Percentiles rank a stretch among this genome's conserved stretches.
Evolutionary conservation across 2,329 filamentous ascomycete species (phyloP).

Genomic region (Chrysoporthe deuterocubensis): DNA sequence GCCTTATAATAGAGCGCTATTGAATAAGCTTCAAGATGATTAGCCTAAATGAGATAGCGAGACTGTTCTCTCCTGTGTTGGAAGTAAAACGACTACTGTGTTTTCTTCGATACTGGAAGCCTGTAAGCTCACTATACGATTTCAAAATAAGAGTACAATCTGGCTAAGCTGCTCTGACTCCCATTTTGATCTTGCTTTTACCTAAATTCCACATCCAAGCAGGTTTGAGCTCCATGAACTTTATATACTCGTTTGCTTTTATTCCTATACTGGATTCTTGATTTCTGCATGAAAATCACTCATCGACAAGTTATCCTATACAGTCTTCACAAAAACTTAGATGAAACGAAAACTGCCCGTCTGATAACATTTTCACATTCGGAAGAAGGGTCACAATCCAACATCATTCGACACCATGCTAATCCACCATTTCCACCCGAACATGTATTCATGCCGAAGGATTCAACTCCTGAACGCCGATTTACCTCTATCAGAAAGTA

Average conservation of each 20-base stretch:
- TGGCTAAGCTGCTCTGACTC: neutral
- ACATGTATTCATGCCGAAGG: neutral
- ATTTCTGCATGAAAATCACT: neutral
- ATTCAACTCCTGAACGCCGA: neutral
- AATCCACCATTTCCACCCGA: neutral
- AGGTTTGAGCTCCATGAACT: neutral
- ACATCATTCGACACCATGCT: neutral
- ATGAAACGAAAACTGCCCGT: neutral
- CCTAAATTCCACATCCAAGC: neutral
- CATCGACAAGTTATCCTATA: neutral
- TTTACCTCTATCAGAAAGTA: neutral
- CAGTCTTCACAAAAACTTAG: neutral
- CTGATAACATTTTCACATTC: neutral
- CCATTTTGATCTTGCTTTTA: neutral
- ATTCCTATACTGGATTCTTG: neutral
- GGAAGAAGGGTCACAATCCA: neutral
- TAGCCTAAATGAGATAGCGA: neutral
- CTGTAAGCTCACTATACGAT: neutral
- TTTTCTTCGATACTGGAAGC: neutral
- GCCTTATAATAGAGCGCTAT: neutral
- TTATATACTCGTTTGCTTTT: neutral
- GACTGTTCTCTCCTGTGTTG: neutral
- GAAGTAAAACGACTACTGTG: neutral
- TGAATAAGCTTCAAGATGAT: neutral
- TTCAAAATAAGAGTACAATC: neutral